Base-by-base conservation (phyloP, 177 flowering plant genomes). In the Vitis hybrid region DNA sequence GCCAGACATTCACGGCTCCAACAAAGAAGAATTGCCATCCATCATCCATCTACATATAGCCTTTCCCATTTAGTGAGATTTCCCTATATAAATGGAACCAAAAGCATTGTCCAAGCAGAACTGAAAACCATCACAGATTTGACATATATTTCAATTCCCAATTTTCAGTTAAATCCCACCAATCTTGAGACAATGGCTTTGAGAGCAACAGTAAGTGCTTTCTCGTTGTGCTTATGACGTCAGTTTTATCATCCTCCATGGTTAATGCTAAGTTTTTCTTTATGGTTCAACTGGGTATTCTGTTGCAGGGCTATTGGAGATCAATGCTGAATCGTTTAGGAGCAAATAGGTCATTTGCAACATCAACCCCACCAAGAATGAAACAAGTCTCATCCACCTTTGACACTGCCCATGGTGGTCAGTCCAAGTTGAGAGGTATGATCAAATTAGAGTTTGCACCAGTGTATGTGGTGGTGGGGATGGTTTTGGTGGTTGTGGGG, bases 381-480 rank as follows among this genome's bases (percentile, higher is more conserved):
- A 64, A 51, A 64, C n/a, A 2, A 4, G 50, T 18, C 17, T 24
- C 67, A 20, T 56, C 54, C 4, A 64, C 13, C 11, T 7, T 49
- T 13, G 67, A 48, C 48, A 48, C 14, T 54, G 60, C 2, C 11
- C 50, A 32, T 13, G 18, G 11, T 35, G 9, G 32, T 13, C 41
- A 30, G n/a, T n/a, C n/a, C 49, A 24, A 24, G 27, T 24, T 24
- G 27, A 24, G 27, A 24, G 27, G 27, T 24, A 24, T 24, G 27
- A 24, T 24, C 27, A 24, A 24, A 24, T 24, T 24, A 24, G 82
- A 79, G 30, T 64, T 17, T 53, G 81, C 79, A 9, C 85, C 85
- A 1, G 18, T 82, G 2, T 71, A 65, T 20, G 61, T 77, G 52
- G 70, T 77, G 68, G 1, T 53, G 55, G 86, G 86, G 8, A 15